These are phyloP conservation scores for Solanum sejunctum DNA, from an alignment of 257 asterid species.

Conservation along the genomic window DNA sequence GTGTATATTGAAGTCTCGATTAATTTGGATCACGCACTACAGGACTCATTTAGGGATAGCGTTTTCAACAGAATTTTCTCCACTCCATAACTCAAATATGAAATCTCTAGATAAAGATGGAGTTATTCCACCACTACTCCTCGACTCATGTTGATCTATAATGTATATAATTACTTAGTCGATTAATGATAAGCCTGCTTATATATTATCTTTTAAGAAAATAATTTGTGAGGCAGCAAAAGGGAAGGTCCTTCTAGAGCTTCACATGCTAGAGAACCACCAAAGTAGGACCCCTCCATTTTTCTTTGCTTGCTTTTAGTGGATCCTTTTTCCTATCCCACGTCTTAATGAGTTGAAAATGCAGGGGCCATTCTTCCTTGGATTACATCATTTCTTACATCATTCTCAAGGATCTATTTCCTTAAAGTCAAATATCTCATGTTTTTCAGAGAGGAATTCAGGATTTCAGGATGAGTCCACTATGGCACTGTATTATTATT, in stretches of 20 bases:
- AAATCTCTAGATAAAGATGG: no score
- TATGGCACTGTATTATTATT: no score
- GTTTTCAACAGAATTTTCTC: no score
- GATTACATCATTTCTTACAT: neutral
- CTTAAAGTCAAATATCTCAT: neutral
- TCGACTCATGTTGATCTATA: no score
- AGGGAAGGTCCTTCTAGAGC: neutral
- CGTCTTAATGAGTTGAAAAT: neutral
- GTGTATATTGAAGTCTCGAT: no score
- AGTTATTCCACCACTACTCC: no score
- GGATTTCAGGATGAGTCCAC: neutral
- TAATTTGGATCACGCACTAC: accelerated
- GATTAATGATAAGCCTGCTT: neutral
- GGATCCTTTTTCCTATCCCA: neutral
- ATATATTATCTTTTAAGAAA: neutral
- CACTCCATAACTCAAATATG: no score
- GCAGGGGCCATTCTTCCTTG: neutral
- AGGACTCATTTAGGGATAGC: no score
- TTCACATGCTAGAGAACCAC: neutral
- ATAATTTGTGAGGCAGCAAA: neutral
- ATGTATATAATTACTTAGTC: no score
- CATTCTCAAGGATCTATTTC: neutral
- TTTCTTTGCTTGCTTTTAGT: neutral
- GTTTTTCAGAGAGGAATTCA: neutral
- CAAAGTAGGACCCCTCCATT: neutral